phyloP scores from a whole-genome alignment of 768 basidiomycete genomes.

The Rhodotorula sphaerocarpa region DNA sequence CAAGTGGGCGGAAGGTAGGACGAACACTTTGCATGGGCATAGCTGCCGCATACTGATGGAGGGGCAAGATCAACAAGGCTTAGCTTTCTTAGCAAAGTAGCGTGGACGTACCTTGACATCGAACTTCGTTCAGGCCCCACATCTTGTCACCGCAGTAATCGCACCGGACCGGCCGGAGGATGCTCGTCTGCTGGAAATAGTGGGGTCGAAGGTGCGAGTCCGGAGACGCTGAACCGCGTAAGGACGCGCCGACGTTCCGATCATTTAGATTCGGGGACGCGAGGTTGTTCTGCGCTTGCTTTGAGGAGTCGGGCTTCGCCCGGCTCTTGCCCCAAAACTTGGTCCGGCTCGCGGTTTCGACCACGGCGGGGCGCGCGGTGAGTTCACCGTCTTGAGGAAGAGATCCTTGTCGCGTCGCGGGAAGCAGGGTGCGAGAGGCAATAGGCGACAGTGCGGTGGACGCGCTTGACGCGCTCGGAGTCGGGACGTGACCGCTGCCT shows the following conservation, averaged over 20 bases:
- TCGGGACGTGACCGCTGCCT: slow-evolving; percentile 40
- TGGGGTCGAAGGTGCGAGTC: slow-evolving; percentile 66
- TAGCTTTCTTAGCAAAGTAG: not conserved
- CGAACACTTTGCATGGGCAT: slow-evolving; percentile 75
- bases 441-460: slow-evolving; percentile 1
- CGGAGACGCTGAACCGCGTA: too few relatives aligned
- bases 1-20: slow-evolving; percentile 31
- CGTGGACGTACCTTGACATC: slow-evolving; percentile 51
- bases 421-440: too few relatives aligned
- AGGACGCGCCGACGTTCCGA: too few relatives aligned
- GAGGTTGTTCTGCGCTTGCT: not conserved
- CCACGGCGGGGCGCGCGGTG: slow-evolving; percentile 35
- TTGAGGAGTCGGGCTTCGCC: slow-evolving; percentile 8
- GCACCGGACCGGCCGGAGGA: slow-evolving; percentile 80
- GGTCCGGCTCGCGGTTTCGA: slow-evolving; percentile 33
- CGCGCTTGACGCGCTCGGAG: slow-evolving; percentile 28
- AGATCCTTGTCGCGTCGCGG: too few relatives aligned
- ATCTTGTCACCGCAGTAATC: slow-evolving; percentile 96
- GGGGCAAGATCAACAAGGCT: not conserved
- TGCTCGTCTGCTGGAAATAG: slow-evolving; percentile 77
- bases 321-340: slow-evolving; percentile 44
- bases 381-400: slow-evolving; percentile 13
- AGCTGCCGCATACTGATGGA: slow-evolving; percentile 64
- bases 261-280: too few relatives aligned
- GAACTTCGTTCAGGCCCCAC: slow-evolving; percentile 64